Evolutionary conservation across 192 early-diverging fungal genomes (phyloP).

Genomic region (Coemansia sp.): DNA sequence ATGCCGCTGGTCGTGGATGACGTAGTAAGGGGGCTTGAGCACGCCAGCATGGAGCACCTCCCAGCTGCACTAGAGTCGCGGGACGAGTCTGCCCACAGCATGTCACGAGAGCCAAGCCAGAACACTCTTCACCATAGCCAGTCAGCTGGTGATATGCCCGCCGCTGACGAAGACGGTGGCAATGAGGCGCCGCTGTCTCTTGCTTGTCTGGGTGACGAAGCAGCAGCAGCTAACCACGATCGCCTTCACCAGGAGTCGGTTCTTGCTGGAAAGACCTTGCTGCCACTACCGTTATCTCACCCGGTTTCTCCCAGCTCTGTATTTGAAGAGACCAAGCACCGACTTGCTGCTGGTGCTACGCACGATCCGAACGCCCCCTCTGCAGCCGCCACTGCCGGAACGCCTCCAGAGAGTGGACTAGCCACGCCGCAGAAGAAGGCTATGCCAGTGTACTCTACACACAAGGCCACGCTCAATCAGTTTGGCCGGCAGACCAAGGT

Average conservation of each 20-base stretch:
- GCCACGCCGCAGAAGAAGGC: conserved; percentile 29
- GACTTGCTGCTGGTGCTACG: conserved; percentile 36
- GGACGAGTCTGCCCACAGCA: conserved; percentile 20
- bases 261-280: conserved; percentile 26
- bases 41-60: neutral
- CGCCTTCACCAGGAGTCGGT: conserved; percentile 8
- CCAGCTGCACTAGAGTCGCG: conserved; percentile 22
- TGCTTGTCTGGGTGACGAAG: neutral
- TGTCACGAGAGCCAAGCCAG: conserved; percentile 49
- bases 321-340: conserved; percentile 9
- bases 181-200: neutral
- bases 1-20: conserved; percentile 14
- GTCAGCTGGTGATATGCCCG: conserved; percentile 17
- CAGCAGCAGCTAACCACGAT: neutral
- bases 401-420: neutral
- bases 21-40: conserved; percentile 13
- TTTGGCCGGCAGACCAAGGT: conserved; percentile 62
- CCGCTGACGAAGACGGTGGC: conserved; percentile 1
- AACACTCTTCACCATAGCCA: conserved; percentile 35
- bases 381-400: neutral
- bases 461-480: conserved; percentile 54
- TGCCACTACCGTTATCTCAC: conserved; percentile 11
- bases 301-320: neutral
- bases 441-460: conserved; percentile 40
- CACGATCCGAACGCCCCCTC: conserved; percentile 17